Base-by-base conservation (phyloP, 306 rosid species). In the Fragaria vesca region DNA sequence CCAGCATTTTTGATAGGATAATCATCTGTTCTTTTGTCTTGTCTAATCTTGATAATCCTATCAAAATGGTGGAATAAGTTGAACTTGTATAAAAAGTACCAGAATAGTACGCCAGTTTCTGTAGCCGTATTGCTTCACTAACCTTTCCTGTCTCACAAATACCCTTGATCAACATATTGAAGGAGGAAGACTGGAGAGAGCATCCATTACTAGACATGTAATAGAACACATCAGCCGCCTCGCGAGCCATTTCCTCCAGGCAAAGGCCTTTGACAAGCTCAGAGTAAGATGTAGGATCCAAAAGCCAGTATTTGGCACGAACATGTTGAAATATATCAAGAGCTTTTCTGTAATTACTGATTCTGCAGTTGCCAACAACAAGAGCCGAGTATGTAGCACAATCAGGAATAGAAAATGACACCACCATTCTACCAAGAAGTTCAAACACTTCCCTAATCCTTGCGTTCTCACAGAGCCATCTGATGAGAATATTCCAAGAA, bases 401-500 rank as follows among this genome's bases (percentile, higher is more conserved):
- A 24, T 90, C 91, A 55, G 78, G 96, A 77, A 74, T 67, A 85
- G 79, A 76, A 32, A 86, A 85, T 47, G 75, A 85, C 34, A 81
- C 80, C 65, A 89, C 83, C 97, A 92, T 92, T 83, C 89, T 91
- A 58, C 90, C 89, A 1, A 95, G 89, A 84, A 92, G 84, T 83
- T 72, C 84, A 66, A 67, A 75, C 69, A 88, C 97, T 46, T 81
- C 90, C 85, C 81, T 74, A 21, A 72, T 85, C 77, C 80, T 86
- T 69, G 81, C 87, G 71, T 85, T 88, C 85, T 92, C 90, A 24
- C 92, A 88, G 34, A 88, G 85, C 85, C 90, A 85, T 73, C 91
- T 83, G 68, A 93, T 71, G 38, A 92, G 70, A 75, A 92, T 86
- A 81, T 91, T 93, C 97, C 97, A 93, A 75, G 99, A 88, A 77